A percentile compares a stretch with the other conserved stretches of the same genome.
Evolutionary conservation across 805 yeast genomes (phyloP).

Genomic region (Lipomyces sp.): DNA sequence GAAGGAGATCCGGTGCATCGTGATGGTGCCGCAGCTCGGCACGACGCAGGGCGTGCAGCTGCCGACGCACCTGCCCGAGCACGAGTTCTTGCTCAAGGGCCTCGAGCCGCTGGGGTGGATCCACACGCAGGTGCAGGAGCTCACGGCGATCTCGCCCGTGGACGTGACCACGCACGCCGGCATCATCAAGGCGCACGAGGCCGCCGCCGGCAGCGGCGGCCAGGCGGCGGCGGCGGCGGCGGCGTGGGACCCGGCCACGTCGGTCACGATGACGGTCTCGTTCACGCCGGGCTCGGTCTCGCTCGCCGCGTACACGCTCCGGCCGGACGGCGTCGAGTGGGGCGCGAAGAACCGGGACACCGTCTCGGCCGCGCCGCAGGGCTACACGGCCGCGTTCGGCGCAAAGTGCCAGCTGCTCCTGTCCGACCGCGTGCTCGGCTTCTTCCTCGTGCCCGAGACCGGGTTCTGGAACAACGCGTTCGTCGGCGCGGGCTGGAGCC

Average conservation of each 20-base stretch:
- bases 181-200: conserved; percentile 37
- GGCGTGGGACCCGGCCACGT: conserved; percentile 43
- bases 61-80: conserved; percentile 46
- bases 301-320: conserved; percentile 60
- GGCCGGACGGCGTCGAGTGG: conserved; percentile 72
- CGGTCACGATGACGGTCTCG: conserved; percentile 61
- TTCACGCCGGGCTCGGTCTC: conserved; percentile 84
- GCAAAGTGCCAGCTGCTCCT: conserved; percentile 64
- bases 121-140: conserved; percentile 77
- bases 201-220: conserved; percentile 40
- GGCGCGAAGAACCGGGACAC: conserved; percentile 61
- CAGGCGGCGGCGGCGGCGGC: conserved; percentile 50
- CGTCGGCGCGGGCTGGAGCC: conserved; percentile 78
- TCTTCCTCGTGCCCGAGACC: conserved; percentile 79
- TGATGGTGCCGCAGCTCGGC: conserved; percentile 85
- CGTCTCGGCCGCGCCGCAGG: conserved; percentile 57
- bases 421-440: conserved; percentile 74
- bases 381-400: conserved; percentile 61
- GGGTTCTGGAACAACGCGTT: conserved; percentile 90
- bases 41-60: conserved; percentile 61
- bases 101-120: conserved; percentile 88
- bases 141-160: conserved; percentile 58
- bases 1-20: conserved; percentile 74
- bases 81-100: conserved; percentile 45
- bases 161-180: conserved; percentile 64